These are phyloP conservation scores for Cutaneotrichosporon cyanovorans DNA, from an alignment of 1,284 basidiomycete species.

Conservation along the genomic window DNA sequence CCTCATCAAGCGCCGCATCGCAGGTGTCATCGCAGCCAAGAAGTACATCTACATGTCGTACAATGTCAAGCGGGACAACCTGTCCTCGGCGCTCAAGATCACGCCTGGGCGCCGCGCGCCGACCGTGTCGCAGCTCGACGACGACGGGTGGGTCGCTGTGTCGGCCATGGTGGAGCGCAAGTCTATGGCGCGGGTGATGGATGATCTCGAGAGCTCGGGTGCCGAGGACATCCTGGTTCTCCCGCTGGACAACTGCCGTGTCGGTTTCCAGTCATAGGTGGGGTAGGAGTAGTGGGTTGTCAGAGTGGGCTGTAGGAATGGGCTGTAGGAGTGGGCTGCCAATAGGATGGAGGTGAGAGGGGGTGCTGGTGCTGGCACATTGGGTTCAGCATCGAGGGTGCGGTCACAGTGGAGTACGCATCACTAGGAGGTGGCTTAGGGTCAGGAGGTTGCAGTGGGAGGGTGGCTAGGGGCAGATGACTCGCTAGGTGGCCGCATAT, in stretches of 20 bases:
- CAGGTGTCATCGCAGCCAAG: slow-evolving; percentile 83
- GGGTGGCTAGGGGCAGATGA: no score
- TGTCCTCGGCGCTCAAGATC: slow-evolving; percentile 60
- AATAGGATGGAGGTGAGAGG: no score
- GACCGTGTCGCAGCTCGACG: slow-evolving; percentile 78
- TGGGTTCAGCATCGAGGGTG: no score
- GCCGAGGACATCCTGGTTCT: slow-evolving; percentile 88
- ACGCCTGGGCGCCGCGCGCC: slow-evolving; percentile 88
- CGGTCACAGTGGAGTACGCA: no score
- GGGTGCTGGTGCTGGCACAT: no score
- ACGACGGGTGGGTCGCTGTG: slow-evolving; percentile 78
- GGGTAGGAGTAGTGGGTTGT: no score
- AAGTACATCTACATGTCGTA: slow-evolving; percentile 88
- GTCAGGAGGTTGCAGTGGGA: no score
- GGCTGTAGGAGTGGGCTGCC: no score
- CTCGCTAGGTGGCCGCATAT: no score
- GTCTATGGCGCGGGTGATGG: slow-evolving; percentile 81
- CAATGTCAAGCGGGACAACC: slow-evolving; percentile 65
- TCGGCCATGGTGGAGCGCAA: slow-evolving; percentile 87
- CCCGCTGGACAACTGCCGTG: slow-evolving; percentile 87
- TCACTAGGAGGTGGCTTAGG: no score
- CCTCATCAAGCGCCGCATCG: slow-evolving; percentile 77
- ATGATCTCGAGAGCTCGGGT: slow-evolving; percentile 69
- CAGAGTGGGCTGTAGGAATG: no score
- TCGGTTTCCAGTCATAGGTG: slow-evolving; percentile 54